phyloP scores from a whole-genome alignment of 1,284 basidiomycete genomes.

The Rhizoctonia solani region DNA sequence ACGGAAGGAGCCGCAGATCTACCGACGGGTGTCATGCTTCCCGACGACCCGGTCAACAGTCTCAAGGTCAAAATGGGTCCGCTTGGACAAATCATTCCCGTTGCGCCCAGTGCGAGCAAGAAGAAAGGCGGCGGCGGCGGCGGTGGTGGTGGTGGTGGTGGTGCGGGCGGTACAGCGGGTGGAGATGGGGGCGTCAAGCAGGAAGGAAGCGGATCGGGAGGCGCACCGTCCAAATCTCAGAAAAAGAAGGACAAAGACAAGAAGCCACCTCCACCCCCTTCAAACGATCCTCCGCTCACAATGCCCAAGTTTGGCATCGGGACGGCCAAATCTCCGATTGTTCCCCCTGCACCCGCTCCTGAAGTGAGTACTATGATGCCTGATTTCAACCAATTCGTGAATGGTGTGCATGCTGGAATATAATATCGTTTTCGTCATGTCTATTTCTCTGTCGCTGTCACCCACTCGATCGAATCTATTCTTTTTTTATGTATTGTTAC shows the following conservation, averaged over 20 bases:
- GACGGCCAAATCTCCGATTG: not conserved
- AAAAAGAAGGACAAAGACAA: constrained; percentile 44
- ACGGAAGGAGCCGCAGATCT: too few species aligned
- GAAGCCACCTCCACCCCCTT: not conserved
- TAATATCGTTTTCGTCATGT: too few species aligned
- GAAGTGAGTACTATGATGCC: constrained; percentile 23
- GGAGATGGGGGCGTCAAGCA: not conserved
- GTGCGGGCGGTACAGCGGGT: not conserved
- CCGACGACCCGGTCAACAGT: constrained; percentile 63
- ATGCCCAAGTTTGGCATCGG: constrained; percentile 18
- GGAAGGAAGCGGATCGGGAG: constrained; percentile 39
- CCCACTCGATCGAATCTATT: constrained; percentile 1
- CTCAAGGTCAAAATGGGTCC: constrained; percentile 72
- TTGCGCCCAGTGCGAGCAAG: constrained; percentile 44
- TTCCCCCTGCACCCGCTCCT: not conserved
- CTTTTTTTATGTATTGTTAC: constrained; percentile 11
- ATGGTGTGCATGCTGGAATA: constrained; percentile 15
- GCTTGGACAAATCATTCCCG: constrained; percentile 63
- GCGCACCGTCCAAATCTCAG: constrained; percentile 41
- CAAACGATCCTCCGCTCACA: constrained; percentile 13
- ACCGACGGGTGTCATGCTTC: constrained; percentile 48
- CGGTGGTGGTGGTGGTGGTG: not conserved
- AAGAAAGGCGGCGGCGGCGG: constrained; percentile 45
- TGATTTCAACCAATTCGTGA: constrained; percentile 15
- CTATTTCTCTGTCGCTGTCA: not conserved